A percentile compares a stretch with the other conserved stretches of the same genome.
Conservation (phyloP, 1,139 yeast species). For the Blastobotrys buckinghamii region DNA sequence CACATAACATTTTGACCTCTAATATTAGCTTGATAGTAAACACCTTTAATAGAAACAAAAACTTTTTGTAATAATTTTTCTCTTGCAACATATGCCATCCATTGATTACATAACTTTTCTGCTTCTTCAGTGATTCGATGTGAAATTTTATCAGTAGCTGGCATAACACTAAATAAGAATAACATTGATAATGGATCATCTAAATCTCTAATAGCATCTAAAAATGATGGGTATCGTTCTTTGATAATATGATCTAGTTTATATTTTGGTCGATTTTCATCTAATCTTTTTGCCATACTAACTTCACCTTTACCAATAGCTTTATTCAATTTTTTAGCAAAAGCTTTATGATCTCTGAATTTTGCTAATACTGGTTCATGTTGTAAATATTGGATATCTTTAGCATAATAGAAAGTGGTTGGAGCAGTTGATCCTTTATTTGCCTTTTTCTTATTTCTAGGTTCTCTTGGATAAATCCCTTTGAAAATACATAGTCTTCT, state of each 20-base stretch:
- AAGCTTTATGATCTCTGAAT: slow-evolving; percentile 93
- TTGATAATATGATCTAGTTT: slow-evolving; percentile 85
- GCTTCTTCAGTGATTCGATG: slow-evolving; percentile 82
- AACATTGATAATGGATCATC: slow-evolving; percentile 96
- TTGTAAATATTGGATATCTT: slow-evolving; percentile 88
- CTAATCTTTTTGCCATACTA: slow-evolving; percentile 79
- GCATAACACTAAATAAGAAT: slow-evolving; percentile 89
- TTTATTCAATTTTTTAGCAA: slow-evolving; percentile 81
- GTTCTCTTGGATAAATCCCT: slow-evolving; percentile 89
- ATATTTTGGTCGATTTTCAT: slow-evolving; percentile 73
- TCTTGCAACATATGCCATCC: slow-evolving; percentile 91
- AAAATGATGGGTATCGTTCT: slow-evolving; percentile 91
- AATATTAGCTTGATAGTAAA: slow-evolving; percentile 84
- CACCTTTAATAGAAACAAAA: slow-evolving; percentile 95
- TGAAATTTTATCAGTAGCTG: slow-evolving; percentile 81
- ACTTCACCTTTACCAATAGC: slow-evolving; percentile 93
- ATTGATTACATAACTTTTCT: slow-evolving; percentile 79
- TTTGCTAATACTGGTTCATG: slow-evolving; percentile 93
- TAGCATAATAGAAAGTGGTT: slow-evolving; percentile 86
- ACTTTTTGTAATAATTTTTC: slow-evolving; percentile 80
- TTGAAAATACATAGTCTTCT: slow-evolving; percentile 95
- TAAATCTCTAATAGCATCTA: slow-evolving; percentile 86
- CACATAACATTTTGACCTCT: slow-evolving; percentile 92
- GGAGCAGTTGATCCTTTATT: slow-evolving; percentile 97
- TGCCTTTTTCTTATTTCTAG: slow-evolving; percentile 92